Evolutionary conservation across 2,329 filamentous ascomycete genomes (phyloP).

Genomic region (Cladosporium phlei): DNA sequence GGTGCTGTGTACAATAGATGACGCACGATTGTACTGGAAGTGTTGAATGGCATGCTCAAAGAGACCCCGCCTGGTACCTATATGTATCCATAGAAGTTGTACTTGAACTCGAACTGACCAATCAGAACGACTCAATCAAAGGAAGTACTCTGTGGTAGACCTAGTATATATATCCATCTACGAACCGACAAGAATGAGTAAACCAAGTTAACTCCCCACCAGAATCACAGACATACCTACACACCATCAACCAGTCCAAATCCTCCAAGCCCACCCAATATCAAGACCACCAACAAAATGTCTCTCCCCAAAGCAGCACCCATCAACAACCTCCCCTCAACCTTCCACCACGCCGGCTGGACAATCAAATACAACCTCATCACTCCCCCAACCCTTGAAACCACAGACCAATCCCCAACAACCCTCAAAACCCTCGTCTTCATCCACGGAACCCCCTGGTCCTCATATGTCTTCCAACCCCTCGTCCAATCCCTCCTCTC

Average conservation of each 20-base stretch:
- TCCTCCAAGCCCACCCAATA: neutral
- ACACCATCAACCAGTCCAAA: neutral
- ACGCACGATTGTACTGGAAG: too few relatives aligned
- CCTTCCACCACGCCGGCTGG: conserved; percentile 4
- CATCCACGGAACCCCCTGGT: conserved; percentile 48
- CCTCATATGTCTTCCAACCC: conserved; percentile 37
- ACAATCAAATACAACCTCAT: conserved; percentile 10
- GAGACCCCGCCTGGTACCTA: too few relatives aligned
- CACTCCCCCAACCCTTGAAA: conserved; percentile 13
- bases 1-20: too few relatives aligned
- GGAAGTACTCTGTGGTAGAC: too few relatives aligned
- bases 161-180: neutral
- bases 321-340: neutral
- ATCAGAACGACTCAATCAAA: neutral
- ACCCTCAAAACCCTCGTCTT: conserved; percentile 40
- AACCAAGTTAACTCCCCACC: neutral
- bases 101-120: conserved; percentile 7
- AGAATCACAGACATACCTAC: too few relatives aligned
- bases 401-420: conserved; percentile 27
- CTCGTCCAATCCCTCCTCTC: conserved; percentile 34
- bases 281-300: neutral
- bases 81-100: too few relatives aligned
- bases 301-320: neutral
- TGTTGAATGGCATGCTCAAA: too few relatives aligned
- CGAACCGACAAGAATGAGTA: neutral